Evolutionary conservation across 2,329 filamentous ascomycete species (phyloP), one percentile per base, ranked within the genome.

Genomic region (Trichoderma semiorbis): DNA sequence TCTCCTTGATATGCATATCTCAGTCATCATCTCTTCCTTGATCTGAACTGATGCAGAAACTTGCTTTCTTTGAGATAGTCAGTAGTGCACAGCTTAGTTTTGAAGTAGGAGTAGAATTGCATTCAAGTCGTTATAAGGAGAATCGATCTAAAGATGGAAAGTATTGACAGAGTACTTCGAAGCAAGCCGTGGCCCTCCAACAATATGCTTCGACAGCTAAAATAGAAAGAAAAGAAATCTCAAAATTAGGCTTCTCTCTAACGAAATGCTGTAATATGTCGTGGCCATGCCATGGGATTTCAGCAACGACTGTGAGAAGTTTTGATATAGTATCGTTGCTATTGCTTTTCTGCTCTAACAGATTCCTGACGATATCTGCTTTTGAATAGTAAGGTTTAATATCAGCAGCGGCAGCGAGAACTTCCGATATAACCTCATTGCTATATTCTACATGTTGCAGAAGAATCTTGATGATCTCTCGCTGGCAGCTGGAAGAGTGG

Each of bases 271-370:
- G 0, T 11, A 36, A 2, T 7, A 34, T 3, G 2, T 30, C 28
- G 7, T 5, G 8, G 2, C 24, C 21, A 6, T 3, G 14, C 28
- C 1, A 2, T n/a, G n/a, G 7, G 2, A n/a, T 12, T 3, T 7
- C 3, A 10, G 5, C 10, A 16, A n/a, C 30, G 12, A 30, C 3
- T 10, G n/a, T 36, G 28, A 60, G n/a, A 21, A 24, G 0, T n/a
- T 16, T 12, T 7, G n/a, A 36, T 61, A 30, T 8, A 8, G 5
- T 60, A 8, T 12, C n/a, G n/a, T 12, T 14, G 30, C 11, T n/a
- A 14, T 32, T 34, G 18, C 5, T 30, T 12, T n/a, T 18, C 24
- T 16, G 5, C 28, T 30, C 28, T 30, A 30, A 30, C 28, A 30
- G 28, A 30, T 30, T 30, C 28, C 28, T 30, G 6, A 30, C 7